A percentile compares a stretch with the other conserved stretches of the same genome.
Evolutionary conservation across 2,329 filamentous ascomycete genomes (phyloP).

Genomic region (Venturia nashicola): DNA sequence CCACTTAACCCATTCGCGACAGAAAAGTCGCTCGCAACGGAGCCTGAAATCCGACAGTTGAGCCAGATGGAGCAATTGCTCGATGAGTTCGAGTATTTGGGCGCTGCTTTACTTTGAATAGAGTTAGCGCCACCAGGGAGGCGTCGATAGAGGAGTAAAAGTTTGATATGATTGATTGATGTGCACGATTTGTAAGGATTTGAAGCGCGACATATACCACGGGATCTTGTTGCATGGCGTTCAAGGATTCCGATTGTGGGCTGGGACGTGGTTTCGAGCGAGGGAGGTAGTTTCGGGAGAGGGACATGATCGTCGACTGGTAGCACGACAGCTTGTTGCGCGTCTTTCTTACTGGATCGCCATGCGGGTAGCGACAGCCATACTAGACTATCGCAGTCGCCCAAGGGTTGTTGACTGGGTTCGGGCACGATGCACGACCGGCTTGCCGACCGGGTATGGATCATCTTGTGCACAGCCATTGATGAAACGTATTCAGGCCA

Average conservation of each 20-base stretch:
- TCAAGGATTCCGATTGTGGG: background rate
- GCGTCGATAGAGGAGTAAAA: background rate
- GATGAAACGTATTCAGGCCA: background rate
- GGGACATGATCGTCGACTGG: background rate
- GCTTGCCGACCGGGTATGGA: background rate
- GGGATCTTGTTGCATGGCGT: background rate
- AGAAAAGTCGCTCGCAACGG: conserved; percentile 18
- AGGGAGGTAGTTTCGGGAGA: background rate
- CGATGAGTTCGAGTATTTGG: conserved; percentile 39
- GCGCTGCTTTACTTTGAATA: conserved; percentile 13
- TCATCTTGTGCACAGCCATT: background rate
- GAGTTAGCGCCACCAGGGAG: background rate
- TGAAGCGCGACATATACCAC: background rate
- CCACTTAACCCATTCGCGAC: conserved; percentile 7
- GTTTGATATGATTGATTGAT: background rate
- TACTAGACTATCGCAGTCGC: background rate
- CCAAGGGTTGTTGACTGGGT: background rate
- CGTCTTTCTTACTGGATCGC: background rate
- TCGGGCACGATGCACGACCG: background rate
- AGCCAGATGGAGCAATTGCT: conserved; percentile 35
- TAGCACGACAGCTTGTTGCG: background rate
- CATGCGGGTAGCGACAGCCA: background rate
- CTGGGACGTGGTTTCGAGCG: background rate
- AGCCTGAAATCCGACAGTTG: conserved; percentile 12
- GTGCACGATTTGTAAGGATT: background rate